A percentile compares a stretch with the other conserved stretches of the same genome.
phyloP scores from a whole-genome alignment of 495 filamentous ascomycete species.

The Bacidia gigantensis region DNA sequence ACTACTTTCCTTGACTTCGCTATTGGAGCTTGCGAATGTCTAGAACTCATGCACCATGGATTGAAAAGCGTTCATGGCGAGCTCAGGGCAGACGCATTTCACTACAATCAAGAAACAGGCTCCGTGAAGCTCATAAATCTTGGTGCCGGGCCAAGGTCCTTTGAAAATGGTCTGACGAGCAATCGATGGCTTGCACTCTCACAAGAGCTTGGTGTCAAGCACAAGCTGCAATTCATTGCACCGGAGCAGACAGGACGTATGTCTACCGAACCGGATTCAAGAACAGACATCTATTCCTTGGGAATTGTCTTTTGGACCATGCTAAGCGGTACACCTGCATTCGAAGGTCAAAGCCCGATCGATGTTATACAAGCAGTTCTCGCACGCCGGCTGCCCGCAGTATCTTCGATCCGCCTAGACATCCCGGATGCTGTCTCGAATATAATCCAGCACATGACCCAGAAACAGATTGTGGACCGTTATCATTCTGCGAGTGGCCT shows the following conservation, averaged over 20 bases:
- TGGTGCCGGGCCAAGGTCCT: conserved; percentile 69
- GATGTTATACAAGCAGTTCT: conserved; percentile 83
- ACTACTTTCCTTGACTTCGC: conserved; percentile 74
- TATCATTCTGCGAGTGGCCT: conserved; percentile 76
- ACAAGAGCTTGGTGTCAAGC: conserved; percentile 63
- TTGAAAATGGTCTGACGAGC: conserved; percentile 75
- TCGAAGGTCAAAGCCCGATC: conserved; percentile 61
- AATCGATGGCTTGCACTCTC: conserved; percentile 72
- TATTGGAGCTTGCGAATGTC: conserved; percentile 67
- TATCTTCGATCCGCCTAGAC: conserved; percentile 61
- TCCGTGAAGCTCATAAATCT: conserved; percentile 68
- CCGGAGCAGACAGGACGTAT: conserved; percentile 86
- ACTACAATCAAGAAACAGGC: conserved; percentile 54
- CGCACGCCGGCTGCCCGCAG: conserved; percentile 54
- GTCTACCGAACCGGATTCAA: conserved; percentile 74
- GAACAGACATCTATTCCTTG: conserved; percentile 66
- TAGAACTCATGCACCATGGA: conserved; percentile 77
- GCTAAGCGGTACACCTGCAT: conserved; percentile 62
- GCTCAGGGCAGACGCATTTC: conserved; percentile 75
- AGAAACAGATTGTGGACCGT: conserved; percentile 67
- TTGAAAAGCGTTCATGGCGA: conserved; percentile 76
- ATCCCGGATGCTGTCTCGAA: conserved; percentile 64
- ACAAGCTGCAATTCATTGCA: conserved; percentile 76
- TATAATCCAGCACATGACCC: conserved; percentile 81
- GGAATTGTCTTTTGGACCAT: conserved; percentile 79